phyloP scores from a whole-genome alignment of 129 eudicot species.

The Scalesia atractyloides region DNA sequence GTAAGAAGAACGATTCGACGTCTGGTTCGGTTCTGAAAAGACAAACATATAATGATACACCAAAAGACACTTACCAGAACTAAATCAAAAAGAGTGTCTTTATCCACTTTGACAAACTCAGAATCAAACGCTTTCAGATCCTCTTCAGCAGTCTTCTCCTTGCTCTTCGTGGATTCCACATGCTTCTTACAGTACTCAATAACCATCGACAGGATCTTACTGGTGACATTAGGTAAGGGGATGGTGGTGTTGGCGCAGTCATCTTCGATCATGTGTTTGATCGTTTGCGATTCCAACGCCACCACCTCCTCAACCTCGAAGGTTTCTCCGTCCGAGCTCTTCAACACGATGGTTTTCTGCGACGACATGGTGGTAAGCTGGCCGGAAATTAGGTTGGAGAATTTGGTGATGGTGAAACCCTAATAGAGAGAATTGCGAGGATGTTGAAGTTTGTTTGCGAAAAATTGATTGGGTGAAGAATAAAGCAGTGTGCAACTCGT shows the following conservation, averaged over 20 bases:
- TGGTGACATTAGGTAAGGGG: slow-evolving; percentile 69
- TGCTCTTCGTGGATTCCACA: slow-evolving; percentile 46
- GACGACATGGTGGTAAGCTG: slow-evolving; percentile 39
- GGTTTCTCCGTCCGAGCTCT: slow-evolving; percentile 65
- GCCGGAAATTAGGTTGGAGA: slow-evolving; percentile 23
- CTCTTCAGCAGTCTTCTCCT: slow-evolving; percentile 51
- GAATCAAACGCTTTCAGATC: slow-evolving; percentile 62
- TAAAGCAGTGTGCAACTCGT: background rate
- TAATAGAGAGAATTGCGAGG: background rate
- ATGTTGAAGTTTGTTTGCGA: background rate
- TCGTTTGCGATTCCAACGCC: slow-evolving; percentile 67
- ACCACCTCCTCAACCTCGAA: slow-evolving; percentile 71
- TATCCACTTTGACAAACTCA: slow-evolving; percentile 76
- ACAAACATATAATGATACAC: no score
- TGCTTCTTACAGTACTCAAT: slow-evolving; percentile 85
- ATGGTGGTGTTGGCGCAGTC: slow-evolving; percentile 52
- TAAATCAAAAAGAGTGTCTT: slow-evolving; percentile 71
- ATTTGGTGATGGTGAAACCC: slow-evolving; percentile 31
- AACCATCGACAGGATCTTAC: slow-evolving; percentile 72
- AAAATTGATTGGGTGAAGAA: background rate
- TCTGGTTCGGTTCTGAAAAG: no score
- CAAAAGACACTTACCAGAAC: slow-evolving; percentile 40
- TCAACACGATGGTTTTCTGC: slow-evolving; percentile 47
- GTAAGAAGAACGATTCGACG: no score
- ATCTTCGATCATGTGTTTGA: slow-evolving; percentile 79